Conservation (phyloP, 2,329 filamentous ascomycete species). For the Microcyclospora tardicrescens region DNA sequence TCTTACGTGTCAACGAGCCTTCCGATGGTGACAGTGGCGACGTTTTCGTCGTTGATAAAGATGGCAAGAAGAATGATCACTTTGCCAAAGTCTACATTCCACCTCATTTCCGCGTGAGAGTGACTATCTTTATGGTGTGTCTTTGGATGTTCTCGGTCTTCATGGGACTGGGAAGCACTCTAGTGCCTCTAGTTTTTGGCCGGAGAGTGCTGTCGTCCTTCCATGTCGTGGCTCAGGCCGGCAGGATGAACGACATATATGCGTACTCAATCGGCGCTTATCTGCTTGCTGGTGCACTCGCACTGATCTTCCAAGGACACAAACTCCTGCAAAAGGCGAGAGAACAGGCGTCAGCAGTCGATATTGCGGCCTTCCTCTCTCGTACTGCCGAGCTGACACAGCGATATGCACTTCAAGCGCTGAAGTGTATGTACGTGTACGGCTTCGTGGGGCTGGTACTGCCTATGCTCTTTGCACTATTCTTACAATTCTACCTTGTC, state of each 20-base stretch:
- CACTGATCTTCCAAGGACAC: constrained; percentile 30
- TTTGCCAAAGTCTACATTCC: constrained; percentile 55
- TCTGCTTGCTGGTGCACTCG: constrained; percentile 55
- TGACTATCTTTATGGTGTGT: constrained; percentile 73
- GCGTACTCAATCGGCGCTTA: constrained; percentile 88
- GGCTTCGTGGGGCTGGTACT: constrained; percentile 62
- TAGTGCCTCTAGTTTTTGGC: constrained; percentile 76
- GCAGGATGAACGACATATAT: constrained; percentile 86
- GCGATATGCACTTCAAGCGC: constrained; percentile 20
- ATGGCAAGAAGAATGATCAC: constrained; percentile 30
- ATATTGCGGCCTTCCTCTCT: constrained; percentile 10
- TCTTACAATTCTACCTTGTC: constrained; percentile 80
- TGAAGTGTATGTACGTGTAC: constrained; percentile 62
- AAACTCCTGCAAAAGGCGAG: constrained; percentile 4
- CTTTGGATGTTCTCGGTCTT: constrained; percentile 90
- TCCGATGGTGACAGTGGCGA: constrained; percentile 54
- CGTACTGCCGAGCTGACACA: constrained; percentile 8
- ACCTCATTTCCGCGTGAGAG: constrained; percentile 66
- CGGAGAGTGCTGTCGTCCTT: constrained; percentile 57
- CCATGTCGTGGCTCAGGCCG: constrained; percentile 52
- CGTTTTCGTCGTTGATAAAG: constrained; percentile 21
- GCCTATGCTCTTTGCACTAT: constrained; percentile 62
- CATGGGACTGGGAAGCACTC: constrained; percentile 73
- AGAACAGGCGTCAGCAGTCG: constrained; percentile 9
- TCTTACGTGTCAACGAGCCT: constrained; percentile 42